phyloP scores from a whole-genome alignment of 2,329 filamentous ascomycete species.

The Trichoderma pleuroti region DNA sequence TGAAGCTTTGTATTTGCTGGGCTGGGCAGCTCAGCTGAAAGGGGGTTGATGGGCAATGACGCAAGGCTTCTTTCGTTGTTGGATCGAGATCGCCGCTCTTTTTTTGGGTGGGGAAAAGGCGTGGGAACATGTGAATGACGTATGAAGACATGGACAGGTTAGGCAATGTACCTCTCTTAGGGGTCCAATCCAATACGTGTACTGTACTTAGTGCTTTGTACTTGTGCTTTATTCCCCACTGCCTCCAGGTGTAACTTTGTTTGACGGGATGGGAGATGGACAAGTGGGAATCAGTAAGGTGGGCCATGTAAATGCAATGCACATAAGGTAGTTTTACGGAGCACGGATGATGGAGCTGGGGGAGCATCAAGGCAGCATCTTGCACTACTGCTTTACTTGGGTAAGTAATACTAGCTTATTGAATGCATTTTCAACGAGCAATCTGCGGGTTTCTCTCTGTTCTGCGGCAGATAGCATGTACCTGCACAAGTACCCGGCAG shows the following conservation, averaged over 20 bases:
- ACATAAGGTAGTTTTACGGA: not conserved
- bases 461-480: not conserved
- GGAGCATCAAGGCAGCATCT: not conserved
- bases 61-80: not conserved
- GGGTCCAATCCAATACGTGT: not conserved
- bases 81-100: not conserved
- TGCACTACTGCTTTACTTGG: not conserved
- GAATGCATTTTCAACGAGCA: no score
- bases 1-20: not conserved
- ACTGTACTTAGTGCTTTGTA: not conserved
- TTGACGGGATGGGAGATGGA: not conserved
- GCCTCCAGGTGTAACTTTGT: not conserved
- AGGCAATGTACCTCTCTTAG: not conserved
- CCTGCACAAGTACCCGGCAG: not conserved
- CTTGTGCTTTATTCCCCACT: not conserved
- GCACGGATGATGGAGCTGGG: not conserved
- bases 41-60: not conserved
- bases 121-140: constrained; percentile 13
- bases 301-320: not conserved
- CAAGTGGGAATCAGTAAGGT: not conserved
- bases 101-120: not conserved
- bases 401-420: not conserved
- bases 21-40: not conserved
- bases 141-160: not conserved
- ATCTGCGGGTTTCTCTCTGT: not conserved